Evolutionary conservation across 2,329 filamentous ascomycete genomes (phyloP), one percentile per base, ranked within the genome.

Genomic region (Blastomyces percursus): DNA sequence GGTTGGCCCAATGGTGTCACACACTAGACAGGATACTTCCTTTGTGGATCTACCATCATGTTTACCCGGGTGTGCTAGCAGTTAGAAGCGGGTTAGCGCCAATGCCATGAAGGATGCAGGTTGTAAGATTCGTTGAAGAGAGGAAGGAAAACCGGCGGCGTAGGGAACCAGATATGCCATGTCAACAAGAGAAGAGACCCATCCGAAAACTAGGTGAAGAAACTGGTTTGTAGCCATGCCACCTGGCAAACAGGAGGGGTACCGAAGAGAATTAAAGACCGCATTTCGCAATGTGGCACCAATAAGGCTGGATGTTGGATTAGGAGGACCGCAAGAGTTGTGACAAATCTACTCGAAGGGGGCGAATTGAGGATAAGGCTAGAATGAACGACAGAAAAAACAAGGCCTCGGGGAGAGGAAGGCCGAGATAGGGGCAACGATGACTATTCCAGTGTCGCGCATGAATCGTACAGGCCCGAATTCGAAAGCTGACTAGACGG

Each of bases 281-380:
- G n/a, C 27, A 35, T 51, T 42, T n/a, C 55, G 57, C 59, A 58
- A 66, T 65, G 65, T 65, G 64, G 65, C 64, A 65, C 64, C 65
- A 66, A 61, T 64, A 55, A 44, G 48, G 56, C 48, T 56, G 19
- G 59, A 52, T 21, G 48, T 3, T 44, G 24, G 59, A 40, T 60
- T 24, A 40, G 46, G 32, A 30, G 56, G 14, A 21, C 38, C 19
- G 55, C 55, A 58, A 58, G 55, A 16, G 21, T 44, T 58, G 38
- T 42, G 55, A 44, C 57, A 48, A 59, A 48, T 59, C 42, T 16
- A 32, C 16, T 24, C 61, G 21, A 57, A 51, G 35, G 51, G 9
- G 58, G 21, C 30, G 40, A 52, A 63, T 32, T 48, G 32, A 51
- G 44, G n/a, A 30, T 27, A 59, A 54, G 44, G 46, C 30, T 44